Evolutionary conservation across 192 early-diverging fungal species (phyloP).

Genomic region (Linnemannia zychae): DNA sequence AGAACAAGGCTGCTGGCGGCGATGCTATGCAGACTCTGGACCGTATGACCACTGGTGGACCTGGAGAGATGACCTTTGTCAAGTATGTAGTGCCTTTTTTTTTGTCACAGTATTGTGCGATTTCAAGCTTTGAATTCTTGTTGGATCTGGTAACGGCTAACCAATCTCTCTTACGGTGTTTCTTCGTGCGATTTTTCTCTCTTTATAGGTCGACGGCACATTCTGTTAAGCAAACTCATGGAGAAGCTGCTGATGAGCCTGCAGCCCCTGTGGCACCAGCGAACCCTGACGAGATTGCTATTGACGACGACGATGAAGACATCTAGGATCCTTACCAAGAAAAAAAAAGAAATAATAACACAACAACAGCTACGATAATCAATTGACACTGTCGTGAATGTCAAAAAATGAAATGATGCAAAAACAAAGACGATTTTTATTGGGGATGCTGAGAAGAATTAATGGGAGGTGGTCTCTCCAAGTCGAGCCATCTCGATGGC

Average conservation of each 20-base stretch:
- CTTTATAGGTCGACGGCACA: constrained; percentile 36
- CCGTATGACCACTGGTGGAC: constrained; percentile 51
- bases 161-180: background rate
- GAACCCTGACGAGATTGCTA: constrained; percentile 81
- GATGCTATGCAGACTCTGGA: constrained; percentile 55
- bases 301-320: constrained; percentile 72
- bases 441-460: background rate
- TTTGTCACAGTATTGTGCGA: background rate
- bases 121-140: background rate
- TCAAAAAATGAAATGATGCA: background rate
- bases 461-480: background rate
- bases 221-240: constrained; percentile 43
- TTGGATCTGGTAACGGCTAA: background rate
- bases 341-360: background rate
- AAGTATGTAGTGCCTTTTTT: constrained; percentile 29
- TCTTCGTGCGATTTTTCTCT: background rate
- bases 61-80: constrained; percentile 55
- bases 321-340: constrained; percentile 6
- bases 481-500: constrained; percentile 36
- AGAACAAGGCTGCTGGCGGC: constrained; percentile 34
- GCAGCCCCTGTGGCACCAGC: constrained; percentile 24
- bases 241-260: constrained; percentile 24
- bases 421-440: background rate
- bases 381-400: background rate
- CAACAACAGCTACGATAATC: background rate